Evolutionary conservation across 106 monocot genomes (phyloP).

Genomic region (Xerophyta viscosa): DNA sequence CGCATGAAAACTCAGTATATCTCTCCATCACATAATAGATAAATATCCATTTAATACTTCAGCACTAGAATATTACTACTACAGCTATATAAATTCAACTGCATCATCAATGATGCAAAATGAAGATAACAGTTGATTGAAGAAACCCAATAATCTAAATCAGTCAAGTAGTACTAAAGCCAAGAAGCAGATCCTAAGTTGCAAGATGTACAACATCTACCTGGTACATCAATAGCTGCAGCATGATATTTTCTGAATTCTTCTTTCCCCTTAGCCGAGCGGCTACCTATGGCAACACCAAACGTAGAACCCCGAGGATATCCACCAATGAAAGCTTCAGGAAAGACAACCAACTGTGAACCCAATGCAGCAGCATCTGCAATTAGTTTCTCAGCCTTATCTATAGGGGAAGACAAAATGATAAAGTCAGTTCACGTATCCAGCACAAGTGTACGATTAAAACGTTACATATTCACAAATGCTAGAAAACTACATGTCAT

Average conservation of each 20-base stretch:
- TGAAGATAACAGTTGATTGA: no score
- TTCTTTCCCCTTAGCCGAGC: conserved; percentile 74
- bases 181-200: no score
- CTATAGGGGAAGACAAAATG: conserved; percentile 15
- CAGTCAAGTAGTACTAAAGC: no score
- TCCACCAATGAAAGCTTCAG: conserved; percentile 94
- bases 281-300: conserved; percentile 76
- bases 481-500: no score
- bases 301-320: conserved; percentile 87
- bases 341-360: conserved; percentile 89
- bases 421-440: background rate
- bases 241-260: conserved; percentile 91
- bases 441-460: background rate
- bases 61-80: no score
- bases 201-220: conserved; percentile 22
- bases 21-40: no score
- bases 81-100: no score
- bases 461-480: no score
- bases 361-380: conserved; percentile 72
- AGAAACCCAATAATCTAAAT: no score
- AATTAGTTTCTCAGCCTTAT: conserved; percentile 81
- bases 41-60: no score
- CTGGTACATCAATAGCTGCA: conserved; percentile 84
- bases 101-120: no score
- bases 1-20: no score